Evolutionary conservation across 257 asterid species (phyloP).

Genomic region (Nicotiana tomentosiformis): DNA sequence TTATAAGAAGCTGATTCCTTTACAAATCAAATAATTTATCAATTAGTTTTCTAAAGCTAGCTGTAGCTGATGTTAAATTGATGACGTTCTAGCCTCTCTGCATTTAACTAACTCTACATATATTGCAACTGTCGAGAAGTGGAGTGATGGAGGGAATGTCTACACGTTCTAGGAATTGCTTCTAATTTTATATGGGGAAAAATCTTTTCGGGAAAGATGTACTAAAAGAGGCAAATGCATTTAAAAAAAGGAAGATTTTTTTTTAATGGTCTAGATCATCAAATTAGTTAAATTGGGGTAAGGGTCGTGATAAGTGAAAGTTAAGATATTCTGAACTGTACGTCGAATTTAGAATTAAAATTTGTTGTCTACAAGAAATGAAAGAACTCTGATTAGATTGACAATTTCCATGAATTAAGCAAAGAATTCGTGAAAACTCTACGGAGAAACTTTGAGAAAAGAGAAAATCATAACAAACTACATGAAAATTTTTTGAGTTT

Average conservation of each 20-base stretch:
- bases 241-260: neutral
- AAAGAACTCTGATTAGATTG: neutral
- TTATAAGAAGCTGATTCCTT: neutral
- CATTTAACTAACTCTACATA: neutral
- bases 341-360: too few species aligned
- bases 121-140: neutral
- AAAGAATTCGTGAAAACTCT: neutral
- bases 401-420: neutral
- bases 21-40: neutral
- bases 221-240: neutral
- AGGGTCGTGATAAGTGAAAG: neutral
- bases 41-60: neutral
- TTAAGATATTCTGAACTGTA: too few species aligned
- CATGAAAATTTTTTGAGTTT: too few species aligned
- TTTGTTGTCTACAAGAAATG: neutral
- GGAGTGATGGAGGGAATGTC: slow-evolving; percentile 8
- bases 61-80: neutral
- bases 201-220: neutral
- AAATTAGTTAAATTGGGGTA: neutral
- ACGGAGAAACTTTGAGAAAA: too few species aligned
- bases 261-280: neutral
- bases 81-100: neutral
- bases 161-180: neutral
- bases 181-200: neutral
- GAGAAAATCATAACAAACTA: too few species aligned